Base-by-base conservation (phyloP, 169 alveolate species). In the Ichthyophthirius multifiliis region DNA sequence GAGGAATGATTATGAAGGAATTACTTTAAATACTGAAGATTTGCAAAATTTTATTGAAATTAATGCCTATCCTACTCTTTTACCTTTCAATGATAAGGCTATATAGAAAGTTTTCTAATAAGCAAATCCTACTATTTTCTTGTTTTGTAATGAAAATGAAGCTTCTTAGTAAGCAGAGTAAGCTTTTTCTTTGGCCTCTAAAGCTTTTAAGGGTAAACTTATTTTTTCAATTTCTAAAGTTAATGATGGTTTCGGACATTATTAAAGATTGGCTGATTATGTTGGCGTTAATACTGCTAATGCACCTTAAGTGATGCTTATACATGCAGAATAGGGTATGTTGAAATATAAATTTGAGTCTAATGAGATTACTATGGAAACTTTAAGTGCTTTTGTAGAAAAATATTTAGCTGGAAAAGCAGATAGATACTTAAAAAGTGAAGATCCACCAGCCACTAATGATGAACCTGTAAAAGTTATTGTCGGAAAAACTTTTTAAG, bases 361-460 rank as follows among this genome's bases (percentile, higher is more conserved):
- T 37, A 76, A 67, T 27, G 71, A 55, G 31, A 39, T 90, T 46
- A 83, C 93, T 6, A 82, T 80, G 41, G 92, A 87, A 12, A 75
- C 75, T 45, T 9, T 95, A 48, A 64, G 67, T 41, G 75, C 76
- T 64, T 94, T 96, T 91, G 78, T 95, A 78, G 82, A 90, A 55
- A 93, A 92, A 18, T 97, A 91, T 75, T 83, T 90, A 13, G 91
- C 84, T 18, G 96, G 96, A 30, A 92, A 84, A 82, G 87, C 95
- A 77, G 83, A 88, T 77, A 91, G 91, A 30, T 80, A 89, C 83
- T 88, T 96, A 76, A 96, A 96, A 92, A 89, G 98, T 18, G 97
- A 96, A 82, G 97, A 96, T 3, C 74, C 88, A 48, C 99, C 99
- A 27, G 95, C 89, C 27, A 83, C 83, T 10, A 87, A 92, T 62